Percentiles rank a stretch among this genome's conserved stretches.
Conservation (phyloP, 495 filamentous ascomycete genomes). For the Chaetomium fimeti region DNA sequence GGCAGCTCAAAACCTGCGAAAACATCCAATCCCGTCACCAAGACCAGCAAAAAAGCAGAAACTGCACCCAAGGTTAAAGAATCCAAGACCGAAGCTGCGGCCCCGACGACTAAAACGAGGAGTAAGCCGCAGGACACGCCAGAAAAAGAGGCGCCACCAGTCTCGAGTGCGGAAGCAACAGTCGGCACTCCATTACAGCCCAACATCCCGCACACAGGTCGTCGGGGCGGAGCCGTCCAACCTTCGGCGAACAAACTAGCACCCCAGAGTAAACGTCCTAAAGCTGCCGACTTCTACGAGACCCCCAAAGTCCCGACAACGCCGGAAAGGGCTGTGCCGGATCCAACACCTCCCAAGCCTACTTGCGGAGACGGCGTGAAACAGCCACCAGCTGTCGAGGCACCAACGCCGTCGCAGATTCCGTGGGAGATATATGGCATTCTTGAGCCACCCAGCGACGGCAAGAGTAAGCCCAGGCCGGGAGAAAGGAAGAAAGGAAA, state of each 20-base stretch:
- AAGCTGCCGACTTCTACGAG: constrained; percentile 2
- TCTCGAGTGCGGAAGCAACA: background rate
- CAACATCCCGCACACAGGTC: no score
- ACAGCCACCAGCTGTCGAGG: no score
- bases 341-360: no score
- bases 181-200: background rate
- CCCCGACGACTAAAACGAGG: background rate
- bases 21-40: background rate
- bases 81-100: background rate
- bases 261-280: background rate
- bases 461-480: no score
- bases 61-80: background rate
- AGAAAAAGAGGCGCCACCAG: background rate
- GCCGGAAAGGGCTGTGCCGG: no score
- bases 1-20: background rate
- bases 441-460: background rate
- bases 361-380: no score
- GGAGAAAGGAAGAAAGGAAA: no score
- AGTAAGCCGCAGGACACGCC: background rate
- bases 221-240: background rate
- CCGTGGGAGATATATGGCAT: constrained; percentile 12
- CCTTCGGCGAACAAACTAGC: background rate
- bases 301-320: background rate
- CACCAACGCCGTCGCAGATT: background rate
- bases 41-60: background rate